Conservation (phyloP, 2,329 filamentous ascomycete species). For the Fusarium caatingaense region DNA sequence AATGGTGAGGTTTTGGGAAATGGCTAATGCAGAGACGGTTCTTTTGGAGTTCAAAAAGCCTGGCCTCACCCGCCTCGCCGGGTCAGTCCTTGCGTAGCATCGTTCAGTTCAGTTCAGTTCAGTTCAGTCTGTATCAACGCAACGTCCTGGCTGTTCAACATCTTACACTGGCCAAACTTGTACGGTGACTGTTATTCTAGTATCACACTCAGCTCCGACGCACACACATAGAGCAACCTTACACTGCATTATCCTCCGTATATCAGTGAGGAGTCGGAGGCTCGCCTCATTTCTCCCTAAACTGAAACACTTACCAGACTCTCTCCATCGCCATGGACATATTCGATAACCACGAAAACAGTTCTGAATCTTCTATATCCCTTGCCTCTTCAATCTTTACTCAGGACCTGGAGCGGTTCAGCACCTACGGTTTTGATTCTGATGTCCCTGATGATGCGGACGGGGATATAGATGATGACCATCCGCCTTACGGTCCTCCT, state of each 20-base stretch:
- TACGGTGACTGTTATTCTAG: background rate
- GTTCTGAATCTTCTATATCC: conserved; percentile 12
- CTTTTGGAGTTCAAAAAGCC: conserved; percentile 24
- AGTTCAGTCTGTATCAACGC: background rate
- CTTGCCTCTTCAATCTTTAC: conserved; percentile 23
- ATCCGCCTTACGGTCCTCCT: conserved; percentile 15
- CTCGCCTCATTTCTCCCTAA: background rate
- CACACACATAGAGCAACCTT: conserved; percentile 5
- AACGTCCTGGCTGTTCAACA: background rate
- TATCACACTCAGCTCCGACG: background rate
- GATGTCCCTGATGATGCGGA: background rate
- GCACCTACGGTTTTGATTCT: background rate
- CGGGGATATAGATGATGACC: background rate
- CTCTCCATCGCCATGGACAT: background rate
- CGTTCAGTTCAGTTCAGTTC: background rate
- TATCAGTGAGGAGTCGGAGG: background rate
- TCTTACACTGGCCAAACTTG: background rate
- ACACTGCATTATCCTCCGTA: conserved; percentile 2
- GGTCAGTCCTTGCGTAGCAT: background rate
- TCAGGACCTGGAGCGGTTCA: conserved; percentile 14
- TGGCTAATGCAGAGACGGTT: conserved; percentile 6
- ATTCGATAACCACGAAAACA: conserved; percentile 9
- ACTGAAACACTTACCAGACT: background rate
- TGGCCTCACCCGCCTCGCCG: conserved; percentile 13
- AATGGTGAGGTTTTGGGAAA: background rate